Percentiles rank a stretch among this genome's conserved stretches.
Conservation (phyloP, 352 stramenopile genomes). For the Pythium plurisporium region DNA sequence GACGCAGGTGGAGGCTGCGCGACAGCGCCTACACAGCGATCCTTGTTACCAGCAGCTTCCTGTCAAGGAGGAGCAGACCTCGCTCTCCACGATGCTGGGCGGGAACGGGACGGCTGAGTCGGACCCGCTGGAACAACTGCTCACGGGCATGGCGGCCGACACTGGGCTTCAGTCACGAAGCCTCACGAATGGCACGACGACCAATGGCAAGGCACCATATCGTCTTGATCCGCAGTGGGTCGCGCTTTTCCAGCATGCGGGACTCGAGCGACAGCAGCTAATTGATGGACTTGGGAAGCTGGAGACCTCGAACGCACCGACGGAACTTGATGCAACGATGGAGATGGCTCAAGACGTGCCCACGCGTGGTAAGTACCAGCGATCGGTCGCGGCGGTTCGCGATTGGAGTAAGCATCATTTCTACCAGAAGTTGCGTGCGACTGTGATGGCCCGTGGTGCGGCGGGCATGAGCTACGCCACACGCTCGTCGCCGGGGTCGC, state of each 20-base stretch:
- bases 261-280: constrained; percentile 16
- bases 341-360: constrained; percentile 15
- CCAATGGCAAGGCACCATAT: constrained; percentile 2
- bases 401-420: constrained; percentile 24
- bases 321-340: constrained; percentile 14
- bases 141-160: constrained; percentile 15
- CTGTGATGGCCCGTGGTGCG: constrained; percentile 9
- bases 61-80: constrained; percentile 14
- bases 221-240: constrained; percentile 22
- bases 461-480: not conserved
- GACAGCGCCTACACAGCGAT: constrained; percentile 9
- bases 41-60: constrained; percentile 9
- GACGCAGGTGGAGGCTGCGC: constrained; percentile 3
- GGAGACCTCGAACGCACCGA: not conserved
- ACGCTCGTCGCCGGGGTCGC: constrained; percentile 9
- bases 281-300: constrained; percentile 18
- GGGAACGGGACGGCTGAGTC: not conserved
- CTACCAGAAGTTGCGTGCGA: constrained; percentile 21
- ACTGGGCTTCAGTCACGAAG: constrained; percentile 2
- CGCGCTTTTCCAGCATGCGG: constrained; percentile 20
- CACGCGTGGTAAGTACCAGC: constrained; percentile 22
- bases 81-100: constrained; percentile 13
- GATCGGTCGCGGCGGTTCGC: constrained; percentile 4
- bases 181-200: not conserved
- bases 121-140: constrained; percentile 20